These are phyloP conservation scores for Fusarium irregulare DNA, from an alignment of 2,329 filamentous ascomycete species.

Conservation along the genomic window DNA sequence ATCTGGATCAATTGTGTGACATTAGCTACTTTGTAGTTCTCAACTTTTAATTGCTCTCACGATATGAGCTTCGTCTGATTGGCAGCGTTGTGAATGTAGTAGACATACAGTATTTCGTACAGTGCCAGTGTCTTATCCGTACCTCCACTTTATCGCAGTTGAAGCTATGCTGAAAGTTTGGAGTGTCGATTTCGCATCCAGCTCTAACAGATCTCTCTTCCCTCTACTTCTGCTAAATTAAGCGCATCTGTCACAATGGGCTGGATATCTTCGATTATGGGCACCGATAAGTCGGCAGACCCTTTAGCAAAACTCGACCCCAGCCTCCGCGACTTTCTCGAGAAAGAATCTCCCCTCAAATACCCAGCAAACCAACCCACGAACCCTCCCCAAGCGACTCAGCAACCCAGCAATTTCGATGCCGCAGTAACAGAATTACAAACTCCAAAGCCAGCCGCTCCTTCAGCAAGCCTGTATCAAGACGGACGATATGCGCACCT, in stretches of 20 bases:
- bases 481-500: slow-evolving; percentile 81
- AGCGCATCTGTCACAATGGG: slow-evolving; percentile 58
- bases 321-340: slow-evolving; percentile 83
- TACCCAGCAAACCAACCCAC: slow-evolving; percentile 57
- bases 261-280: slow-evolving; percentile 67
- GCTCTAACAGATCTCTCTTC: not conserved
- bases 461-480: slow-evolving; percentile 64
- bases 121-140: slow-evolving; percentile 26
- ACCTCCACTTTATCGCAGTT: slow-evolving; percentile 37
- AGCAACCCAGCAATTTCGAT: slow-evolving; percentile 14
- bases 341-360: slow-evolving; percentile 82
- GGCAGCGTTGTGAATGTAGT: not conserved
- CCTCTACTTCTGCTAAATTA: not conserved
- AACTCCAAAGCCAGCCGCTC: slow-evolving; percentile 51
- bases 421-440: slow-evolving; percentile 34
- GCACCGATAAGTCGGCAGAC: slow-evolving; percentile 60
- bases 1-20: not conserved
- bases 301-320: slow-evolving; percentile 83
- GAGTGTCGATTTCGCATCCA: slow-evolving; percentile 21
- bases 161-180: slow-evolving; percentile 34
- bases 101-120: slow-evolving; percentile 34
- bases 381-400: slow-evolving; percentile 14
- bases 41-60: not conserved
- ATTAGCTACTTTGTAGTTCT: not conserved
- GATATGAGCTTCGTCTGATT: not conserved